phyloP scores from a whole-genome alignment of 768 basidiomycete genomes.

The Chalciporus piperatus region DNA sequence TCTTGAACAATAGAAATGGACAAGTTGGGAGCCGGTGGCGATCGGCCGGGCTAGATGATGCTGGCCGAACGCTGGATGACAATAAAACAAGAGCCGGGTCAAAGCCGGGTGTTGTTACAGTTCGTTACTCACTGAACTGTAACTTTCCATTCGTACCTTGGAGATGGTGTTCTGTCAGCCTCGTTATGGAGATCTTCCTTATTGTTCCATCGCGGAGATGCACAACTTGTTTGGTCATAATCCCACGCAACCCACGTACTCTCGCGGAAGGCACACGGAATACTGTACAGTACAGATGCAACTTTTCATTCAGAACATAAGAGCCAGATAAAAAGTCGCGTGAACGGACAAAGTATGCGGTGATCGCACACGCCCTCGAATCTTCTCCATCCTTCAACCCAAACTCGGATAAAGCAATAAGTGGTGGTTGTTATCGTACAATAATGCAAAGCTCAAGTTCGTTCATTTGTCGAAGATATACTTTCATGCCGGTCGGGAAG shows the following conservation, averaged over 20 bases:
- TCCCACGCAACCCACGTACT: constrained; percentile 3
- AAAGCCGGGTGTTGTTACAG: background rate
- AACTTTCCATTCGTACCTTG: constrained; percentile 30
- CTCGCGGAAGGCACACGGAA: too few species aligned
- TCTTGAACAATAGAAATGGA: constrained; percentile 27
- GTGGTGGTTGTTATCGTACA: constrained; percentile 19
- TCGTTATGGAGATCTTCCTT: constrained; percentile 19
- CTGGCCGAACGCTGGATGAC: constrained; percentile 13
- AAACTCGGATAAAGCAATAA: constrained; percentile 6
- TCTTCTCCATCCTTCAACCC: background rate
- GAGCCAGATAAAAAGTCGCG: constrained; percentile 18
- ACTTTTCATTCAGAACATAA: constrained; percentile 15
- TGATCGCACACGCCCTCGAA: constrained; percentile 10
- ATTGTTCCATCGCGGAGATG: constrained; percentile 27
- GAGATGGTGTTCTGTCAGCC: constrained; percentile 20
- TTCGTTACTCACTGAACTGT: background rate
- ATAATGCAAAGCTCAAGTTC: constrained; percentile 16
- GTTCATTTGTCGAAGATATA: constrained; percentile 10
- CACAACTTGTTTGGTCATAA: constrained; percentile 12
- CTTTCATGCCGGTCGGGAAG: constrained; percentile 21
- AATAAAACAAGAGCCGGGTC: constrained; percentile 14
- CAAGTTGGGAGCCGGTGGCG: constrained; percentile 20
- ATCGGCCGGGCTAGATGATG: constrained; percentile 4
- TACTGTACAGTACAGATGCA: constrained; percentile 5
- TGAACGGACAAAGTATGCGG: constrained; percentile 4